These are phyloP conservation scores for Penicillium salamii DNA, from an alignment of 495 filamentous ascomycete genomes.

Conservation along the genomic window DNA sequence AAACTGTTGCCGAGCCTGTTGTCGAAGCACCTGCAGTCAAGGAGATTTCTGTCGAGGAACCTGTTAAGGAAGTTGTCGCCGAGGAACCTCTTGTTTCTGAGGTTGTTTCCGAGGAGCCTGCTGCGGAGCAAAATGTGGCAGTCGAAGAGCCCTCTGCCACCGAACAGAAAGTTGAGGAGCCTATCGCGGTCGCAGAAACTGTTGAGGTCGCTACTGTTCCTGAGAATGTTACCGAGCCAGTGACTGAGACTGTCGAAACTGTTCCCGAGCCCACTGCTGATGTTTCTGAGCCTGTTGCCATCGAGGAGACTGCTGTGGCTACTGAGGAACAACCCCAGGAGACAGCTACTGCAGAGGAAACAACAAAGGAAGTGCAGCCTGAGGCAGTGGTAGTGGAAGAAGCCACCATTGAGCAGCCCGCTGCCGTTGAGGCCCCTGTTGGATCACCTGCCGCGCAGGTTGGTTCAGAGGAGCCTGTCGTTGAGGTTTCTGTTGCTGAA, in stretches of 20 bases:
- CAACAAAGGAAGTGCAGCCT: conserved; percentile 1
- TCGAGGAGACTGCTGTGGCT: conserved; percentile 2
- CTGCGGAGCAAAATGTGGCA: conserved; percentile 3
- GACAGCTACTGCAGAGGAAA: conserved; percentile 1
- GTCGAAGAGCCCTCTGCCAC: neutral
- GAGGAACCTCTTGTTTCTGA: conserved; percentile 12
- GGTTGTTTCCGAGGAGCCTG: conserved; percentile 1
- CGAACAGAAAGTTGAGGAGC: conserved; percentile 6
- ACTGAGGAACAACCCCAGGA: neutral
- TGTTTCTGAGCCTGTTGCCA: too few species aligned
- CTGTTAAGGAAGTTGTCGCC: neutral
- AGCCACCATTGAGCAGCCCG: neutral
- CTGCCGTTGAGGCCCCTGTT: neutral
- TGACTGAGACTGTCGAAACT: too few species aligned
- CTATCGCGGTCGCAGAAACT: neutral
- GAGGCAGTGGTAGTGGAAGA: conserved; percentile 12
- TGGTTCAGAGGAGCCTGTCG: conserved; percentile 1
- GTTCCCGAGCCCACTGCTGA: neutral
- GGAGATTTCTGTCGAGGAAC: conserved; percentile 5
- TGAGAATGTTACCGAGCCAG: neutral
- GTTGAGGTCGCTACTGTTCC: neutral
- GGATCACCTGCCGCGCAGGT: too few species aligned
- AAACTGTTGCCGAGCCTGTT: conserved; percentile 6
- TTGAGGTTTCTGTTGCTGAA: conserved; percentile 3
- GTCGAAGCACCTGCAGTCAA: conserved; percentile 1